Base-by-base conservation (phyloP, 169 alveolate genomes). In the Theileria parva region DNA sequence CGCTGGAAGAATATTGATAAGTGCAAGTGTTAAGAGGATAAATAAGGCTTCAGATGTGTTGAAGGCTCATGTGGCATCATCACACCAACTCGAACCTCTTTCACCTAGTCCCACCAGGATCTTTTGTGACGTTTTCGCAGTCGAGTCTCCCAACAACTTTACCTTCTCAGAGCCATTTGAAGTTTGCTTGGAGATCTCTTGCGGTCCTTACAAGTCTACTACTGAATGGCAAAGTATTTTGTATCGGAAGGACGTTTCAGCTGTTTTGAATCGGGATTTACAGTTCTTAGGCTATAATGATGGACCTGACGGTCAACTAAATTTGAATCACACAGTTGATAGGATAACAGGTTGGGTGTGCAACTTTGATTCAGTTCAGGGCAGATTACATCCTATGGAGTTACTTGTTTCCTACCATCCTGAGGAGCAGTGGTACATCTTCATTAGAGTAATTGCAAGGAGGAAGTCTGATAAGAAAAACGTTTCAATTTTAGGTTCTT, bases 51-150 rank as follows among this genome's bases (percentile, higher is more conserved):
- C 91, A 25, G 95, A 92, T 77, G 83, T 94, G 28, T 81, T 93
- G 88, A 91, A 91, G n/a, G 96, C 98, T 27, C 95, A 92, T 61
- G 86, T 91, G 19, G 88, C 91, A 34, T 85, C 97, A 17, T 93
- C 97, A 71, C 92, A 89, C 66, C 94, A 93, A 0, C 83, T 85
- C 59, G 97, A 95, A 48, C 95, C 93, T 27, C 93, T 95, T n/a
- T 80, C 87, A 23, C 90, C 90, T 70, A 80, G 81, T 53, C 95
- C 97, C 4, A 80, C 93, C 4, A 79, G 93, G 25, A 69, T 95
- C 19, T 86, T 95, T 51, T 91, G 94, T 7, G 98, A 95, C 87
- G 92, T 93, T 19, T 95, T 93, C 79, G 88, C 87, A 79, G 89
- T 95, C 13, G 93, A 93, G 28, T 88, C 96, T n/a, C 53, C 86